These are phyloP conservation scores for Mikania micrantha DNA, from an alignment of 129 eudicot species.

Conservation along the genomic window DNA sequence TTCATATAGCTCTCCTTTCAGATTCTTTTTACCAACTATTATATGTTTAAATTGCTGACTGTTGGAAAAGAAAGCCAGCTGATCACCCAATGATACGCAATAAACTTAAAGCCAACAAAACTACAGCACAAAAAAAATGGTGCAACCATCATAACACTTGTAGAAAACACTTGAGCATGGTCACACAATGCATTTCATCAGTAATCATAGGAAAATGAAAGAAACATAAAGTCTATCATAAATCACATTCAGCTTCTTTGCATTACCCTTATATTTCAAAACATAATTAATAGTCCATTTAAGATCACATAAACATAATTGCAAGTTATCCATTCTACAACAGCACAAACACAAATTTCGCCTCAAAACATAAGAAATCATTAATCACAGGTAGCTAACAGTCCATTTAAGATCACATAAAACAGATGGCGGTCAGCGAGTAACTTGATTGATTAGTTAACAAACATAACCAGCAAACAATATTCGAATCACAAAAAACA, in stretches of 20 bases:
- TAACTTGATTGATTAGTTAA: not conserved
- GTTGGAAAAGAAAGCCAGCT: not conserved
- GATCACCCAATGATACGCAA: not conserved
- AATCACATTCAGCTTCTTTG: not conserved
- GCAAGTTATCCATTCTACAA: not conserved
- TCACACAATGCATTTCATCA: not conserved
- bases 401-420: not conserved
- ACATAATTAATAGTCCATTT: not conserved
- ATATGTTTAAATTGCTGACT: not conserved
- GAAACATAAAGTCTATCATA: not conserved
- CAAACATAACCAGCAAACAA: not conserved
- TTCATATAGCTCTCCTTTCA: not conserved
- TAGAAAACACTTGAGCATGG: not conserved
- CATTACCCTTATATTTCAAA: not conserved
- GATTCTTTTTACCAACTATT: not conserved
- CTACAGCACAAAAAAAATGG: not conserved
- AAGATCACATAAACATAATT: too few relatives aligned
- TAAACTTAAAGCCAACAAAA: not conserved
- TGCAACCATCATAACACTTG: not conserved
- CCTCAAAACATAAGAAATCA: conserved; percentile 1
- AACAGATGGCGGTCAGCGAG: not conserved
- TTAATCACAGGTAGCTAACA: not conserved
- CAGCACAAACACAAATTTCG: not conserved
- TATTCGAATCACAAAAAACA: not conserved
- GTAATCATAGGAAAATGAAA: not conserved